Percentiles rank a stretch among this genome's conserved stretches.
phyloP scores from a whole-genome alignment of 768 basidiomycete genomes.

The Tephrocybe sp. region DNA sequence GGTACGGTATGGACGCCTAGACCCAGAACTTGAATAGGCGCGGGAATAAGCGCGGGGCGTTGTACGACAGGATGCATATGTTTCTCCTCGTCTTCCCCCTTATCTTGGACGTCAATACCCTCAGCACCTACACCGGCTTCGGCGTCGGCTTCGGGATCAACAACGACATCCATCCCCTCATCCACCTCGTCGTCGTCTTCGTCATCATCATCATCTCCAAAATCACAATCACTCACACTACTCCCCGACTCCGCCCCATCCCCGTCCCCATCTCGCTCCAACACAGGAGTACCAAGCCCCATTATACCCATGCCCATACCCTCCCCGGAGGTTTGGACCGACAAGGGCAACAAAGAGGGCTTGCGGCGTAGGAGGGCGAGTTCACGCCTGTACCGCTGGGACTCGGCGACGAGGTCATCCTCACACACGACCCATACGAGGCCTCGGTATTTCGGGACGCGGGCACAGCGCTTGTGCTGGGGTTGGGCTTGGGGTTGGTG shows the following conservation, averaged over 20 bases:
- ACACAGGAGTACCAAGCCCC: not conserved
- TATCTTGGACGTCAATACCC: conserved; percentile 22
- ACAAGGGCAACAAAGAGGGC: conserved; percentile 4
- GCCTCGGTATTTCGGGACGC: conserved; percentile 56
- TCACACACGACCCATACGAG: conserved; percentile 82
- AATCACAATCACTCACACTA: conserved; percentile 16
- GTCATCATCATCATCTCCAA: conserved; percentile 21
- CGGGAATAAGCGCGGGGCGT: conserved; percentile 18
- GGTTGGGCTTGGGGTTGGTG: not conserved
- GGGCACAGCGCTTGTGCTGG: not conserved
- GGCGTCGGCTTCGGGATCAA: conserved; percentile 18
- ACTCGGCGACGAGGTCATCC: conserved; percentile 51
- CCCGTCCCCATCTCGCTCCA: conserved; percentile 14
- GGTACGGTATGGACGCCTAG: not conserved
- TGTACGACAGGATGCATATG: conserved; percentile 58
- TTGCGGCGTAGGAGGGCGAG: conserved; percentile 32
- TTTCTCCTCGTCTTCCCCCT: conserved; percentile 29
- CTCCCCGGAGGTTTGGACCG: not conserved
- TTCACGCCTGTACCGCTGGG: conserved; percentile 9
- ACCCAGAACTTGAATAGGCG: conserved; percentile 15
- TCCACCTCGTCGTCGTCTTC: conserved; percentile 21
- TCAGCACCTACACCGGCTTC: conserved; percentile 5
- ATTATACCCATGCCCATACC: not conserved
- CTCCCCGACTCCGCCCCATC: too few species aligned
- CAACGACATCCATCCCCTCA: conserved; percentile 20